Conservation (phyloP, 129 eudicot genomes). For the Cynara cardunculus region DNA sequence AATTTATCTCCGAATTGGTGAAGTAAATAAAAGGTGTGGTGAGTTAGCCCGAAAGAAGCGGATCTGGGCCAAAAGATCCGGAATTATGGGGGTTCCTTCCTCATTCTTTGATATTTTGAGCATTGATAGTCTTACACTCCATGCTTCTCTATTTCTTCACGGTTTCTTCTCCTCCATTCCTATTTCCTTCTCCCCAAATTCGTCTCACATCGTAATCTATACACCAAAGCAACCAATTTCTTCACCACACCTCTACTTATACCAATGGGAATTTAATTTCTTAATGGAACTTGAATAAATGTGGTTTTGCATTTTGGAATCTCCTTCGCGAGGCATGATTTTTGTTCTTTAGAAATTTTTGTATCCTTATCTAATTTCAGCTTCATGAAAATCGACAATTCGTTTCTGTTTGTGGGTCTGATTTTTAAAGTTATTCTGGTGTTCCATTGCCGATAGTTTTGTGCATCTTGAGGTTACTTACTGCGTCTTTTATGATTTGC, state of each 20-base stretch:
- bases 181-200: background rate
- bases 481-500: background rate
- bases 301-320: constrained; percentile 25
- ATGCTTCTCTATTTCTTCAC: background rate
- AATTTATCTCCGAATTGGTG: background rate
- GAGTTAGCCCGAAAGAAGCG: constrained; percentile 27
- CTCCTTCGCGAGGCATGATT: constrained; percentile 22
- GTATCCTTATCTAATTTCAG: background rate
- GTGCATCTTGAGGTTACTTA: no score
- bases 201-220: constrained; percentile 2
- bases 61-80: constrained; percentile 17
- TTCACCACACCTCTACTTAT: background rate
- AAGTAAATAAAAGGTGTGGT: background rate
- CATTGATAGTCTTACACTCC: background rate
- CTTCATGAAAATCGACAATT: background rate
- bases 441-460: constrained; percentile 1
- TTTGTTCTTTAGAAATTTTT: background rate
- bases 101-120: background rate
- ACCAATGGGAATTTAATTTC: background rate
- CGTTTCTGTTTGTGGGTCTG: background rate
- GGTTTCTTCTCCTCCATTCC: constrained; percentile 16
- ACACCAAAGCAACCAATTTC: background rate
- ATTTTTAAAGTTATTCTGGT: background rate
- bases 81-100: background rate
- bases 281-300: constrained; percentile 13